phyloP scores from a whole-genome alignment of 1,139 yeast species.

The Diutina catenulata region DNA sequence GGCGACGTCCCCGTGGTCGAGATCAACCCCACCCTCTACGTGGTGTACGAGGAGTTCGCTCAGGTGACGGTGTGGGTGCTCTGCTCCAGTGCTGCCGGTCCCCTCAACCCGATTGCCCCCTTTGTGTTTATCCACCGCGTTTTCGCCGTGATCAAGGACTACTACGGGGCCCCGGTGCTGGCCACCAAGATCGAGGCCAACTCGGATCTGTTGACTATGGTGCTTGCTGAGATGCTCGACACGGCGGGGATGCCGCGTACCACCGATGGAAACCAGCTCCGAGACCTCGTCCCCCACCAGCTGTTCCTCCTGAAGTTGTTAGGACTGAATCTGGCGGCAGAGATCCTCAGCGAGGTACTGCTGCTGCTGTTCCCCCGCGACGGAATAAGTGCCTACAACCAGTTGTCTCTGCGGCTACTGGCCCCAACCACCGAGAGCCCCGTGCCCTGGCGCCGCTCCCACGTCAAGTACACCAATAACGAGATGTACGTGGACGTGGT shows the following conservation, averaged over 20 bases:
- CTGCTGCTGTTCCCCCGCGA: too few species aligned
- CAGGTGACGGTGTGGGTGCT: constrained; percentile 19
- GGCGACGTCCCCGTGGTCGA: constrained; percentile 14
- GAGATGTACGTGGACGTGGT: constrained; percentile 73
- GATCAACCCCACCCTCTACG: constrained; percentile 19
- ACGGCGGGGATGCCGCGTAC: constrained; percentile 55
- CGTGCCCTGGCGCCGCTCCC: constrained; percentile 66
- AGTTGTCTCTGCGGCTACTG: too few species aligned
- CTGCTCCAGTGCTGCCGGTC: constrained; percentile 11
- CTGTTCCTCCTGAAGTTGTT: constrained; percentile 25
- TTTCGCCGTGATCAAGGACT: constrained; percentile 40
- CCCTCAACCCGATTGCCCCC: constrained; percentile 39
- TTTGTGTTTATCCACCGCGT: constrained; percentile 43
- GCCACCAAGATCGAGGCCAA: constrained; percentile 50
- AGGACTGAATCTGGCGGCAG: not conserved
- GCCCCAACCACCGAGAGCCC: constrained; percentile 8
- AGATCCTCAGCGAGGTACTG: not conserved
- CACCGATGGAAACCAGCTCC: constrained; percentile 60
- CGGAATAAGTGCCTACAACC: constrained; percentile 2
- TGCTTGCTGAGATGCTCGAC: constrained; percentile 59
- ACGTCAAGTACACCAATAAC: constrained; percentile 57
- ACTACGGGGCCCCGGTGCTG: constrained; percentile 47
- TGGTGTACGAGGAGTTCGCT: constrained; percentile 15
- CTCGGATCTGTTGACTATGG: constrained; percentile 49
- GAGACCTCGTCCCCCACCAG: constrained; percentile 59